Base-by-base conservation (phyloP, 2,329 filamentous ascomycete species). In the Xylariaceae sp. region DNA sequence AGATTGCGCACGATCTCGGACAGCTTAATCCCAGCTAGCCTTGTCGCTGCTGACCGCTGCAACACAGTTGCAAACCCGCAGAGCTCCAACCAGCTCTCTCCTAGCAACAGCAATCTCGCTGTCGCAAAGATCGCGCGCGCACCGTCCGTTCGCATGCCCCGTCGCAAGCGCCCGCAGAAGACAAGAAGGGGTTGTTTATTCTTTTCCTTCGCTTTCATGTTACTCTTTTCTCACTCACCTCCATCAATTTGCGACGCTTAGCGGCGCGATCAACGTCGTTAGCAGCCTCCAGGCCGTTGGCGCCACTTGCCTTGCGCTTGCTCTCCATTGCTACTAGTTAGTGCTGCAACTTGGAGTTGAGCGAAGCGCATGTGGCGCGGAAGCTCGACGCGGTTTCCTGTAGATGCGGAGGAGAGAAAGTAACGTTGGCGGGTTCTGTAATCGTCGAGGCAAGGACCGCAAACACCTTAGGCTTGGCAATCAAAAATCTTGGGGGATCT, bases 191-290 rank as follows among this genome's bases (percentile, higher is more conserved):
- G 46, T 44, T 30, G 49, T 41, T 4, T 4, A 8, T 26, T 26
- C 26, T 26, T 43, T 43, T 43, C 21, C 13, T 22, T 21, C 18
- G n/a, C 40, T 22, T 43, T 43, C 21, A 13, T 12, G n/a, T 26
- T 19, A 9, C 2, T 19, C n/a, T 40, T 40, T 26, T n/a, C 16
- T 29, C 60, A 67, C 71, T 67, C 70, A 78, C 80, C 68, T 76
- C 78, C 66, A 72, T 74, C 63, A 71, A 72, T 67, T 74, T 83
- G 68, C 77, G 77, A 63, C 80, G 75, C 72, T 84, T 84, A 6
- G 76, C 71, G 51, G 76, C 75, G 65, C 80, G 77, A 62, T 83
- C 79, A 49, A 70, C 69, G 54, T 81, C 78, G 44, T 70, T 60
- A 29, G 47, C 70, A 47, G 67, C 57, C 52, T 72, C 72, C 54